phyloP scores from a whole-genome alignment of 345 rosid species.

The Lenwebbia sp. region DNA sequence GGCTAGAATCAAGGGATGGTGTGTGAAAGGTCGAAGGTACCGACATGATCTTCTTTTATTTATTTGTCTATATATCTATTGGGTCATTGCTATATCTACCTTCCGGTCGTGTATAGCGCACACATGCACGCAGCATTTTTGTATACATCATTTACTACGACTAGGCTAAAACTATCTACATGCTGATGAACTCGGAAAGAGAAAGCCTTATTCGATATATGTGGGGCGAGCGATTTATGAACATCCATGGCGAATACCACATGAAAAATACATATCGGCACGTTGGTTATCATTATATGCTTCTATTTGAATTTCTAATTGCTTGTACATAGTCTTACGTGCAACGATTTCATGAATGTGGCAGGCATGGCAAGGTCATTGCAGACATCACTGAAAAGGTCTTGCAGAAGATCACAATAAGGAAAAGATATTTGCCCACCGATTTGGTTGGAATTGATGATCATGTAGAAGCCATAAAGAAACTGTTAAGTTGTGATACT shows the following conservation, averaged over 20 bases:
- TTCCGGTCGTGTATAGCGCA: not conserved
- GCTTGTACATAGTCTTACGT: not conserved
- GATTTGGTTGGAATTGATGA: not conserved
- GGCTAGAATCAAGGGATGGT: not conserved
- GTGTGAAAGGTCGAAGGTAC: not conserved
- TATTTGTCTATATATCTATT: not conserved
- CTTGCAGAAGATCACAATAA: not conserved
- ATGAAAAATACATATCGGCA: not conserved
- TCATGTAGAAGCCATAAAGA: not conserved
- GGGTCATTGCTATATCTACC: not conserved
- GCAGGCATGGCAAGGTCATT: not conserved
- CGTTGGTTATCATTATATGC: not conserved
- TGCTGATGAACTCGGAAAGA: not conserved
- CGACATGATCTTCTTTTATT: not conserved
- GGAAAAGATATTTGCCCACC: not conserved
- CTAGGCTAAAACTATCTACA: not conserved
- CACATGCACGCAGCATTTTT: not conserved
- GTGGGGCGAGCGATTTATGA: too few relatives aligned
- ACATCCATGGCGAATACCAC: not conserved
- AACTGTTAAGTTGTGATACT: not conserved
- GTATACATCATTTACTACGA: not conserved
- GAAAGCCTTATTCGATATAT: rapidly evolving
- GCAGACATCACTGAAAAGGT: not conserved
- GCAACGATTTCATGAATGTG: not conserved
- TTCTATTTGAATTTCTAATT: not conserved